These are phyloP conservation scores for Colletotrichum cordylinicola DNA, from an alignment of 2,329 filamentous ascomycete species.

Conservation along the genomic window DNA sequence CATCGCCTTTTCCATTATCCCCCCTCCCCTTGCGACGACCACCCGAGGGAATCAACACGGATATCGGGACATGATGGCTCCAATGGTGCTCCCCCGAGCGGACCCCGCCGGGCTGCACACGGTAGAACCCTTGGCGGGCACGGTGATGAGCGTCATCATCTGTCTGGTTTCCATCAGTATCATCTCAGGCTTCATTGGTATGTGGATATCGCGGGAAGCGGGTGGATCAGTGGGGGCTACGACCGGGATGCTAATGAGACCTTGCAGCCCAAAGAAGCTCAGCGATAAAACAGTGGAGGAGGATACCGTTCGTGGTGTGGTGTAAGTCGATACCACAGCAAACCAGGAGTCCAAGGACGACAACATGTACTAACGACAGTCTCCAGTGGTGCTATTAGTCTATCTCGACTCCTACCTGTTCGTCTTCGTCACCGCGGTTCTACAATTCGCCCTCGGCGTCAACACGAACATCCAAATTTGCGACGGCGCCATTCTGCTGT, in stretches of 20 bases:
- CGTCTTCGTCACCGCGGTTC: conserved; percentile 60
- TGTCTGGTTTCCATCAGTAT: conserved; percentile 38
- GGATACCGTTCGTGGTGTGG: conserved; percentile 48
- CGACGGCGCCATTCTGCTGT: conserved; percentile 64
- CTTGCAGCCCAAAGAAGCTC: conserved; percentile 40
- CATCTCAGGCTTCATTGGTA: conserved; percentile 42
- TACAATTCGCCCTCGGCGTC: conserved; percentile 63
- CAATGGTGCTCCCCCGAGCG: not conserved
- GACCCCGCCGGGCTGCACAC: conserved; percentile 3
- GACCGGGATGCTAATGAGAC: conserved; percentile 5
- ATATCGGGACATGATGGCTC: conserved; percentile 14
- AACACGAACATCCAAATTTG: conserved; percentile 57
- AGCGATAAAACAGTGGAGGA: conserved; percentile 43
- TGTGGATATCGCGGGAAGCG: conserved; percentile 12
- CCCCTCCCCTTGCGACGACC: not conserved
- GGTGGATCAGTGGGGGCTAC: not conserved
- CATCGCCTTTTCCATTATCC: not conserved
- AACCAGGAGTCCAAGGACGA: too few species aligned
- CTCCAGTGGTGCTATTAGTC: conserved; percentile 63
- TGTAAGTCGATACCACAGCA: conserved; percentile 34
- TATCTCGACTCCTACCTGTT: conserved; percentile 67
- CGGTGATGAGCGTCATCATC: conserved; percentile 39
- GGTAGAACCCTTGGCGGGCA: conserved; percentile 36
- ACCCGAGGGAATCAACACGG: not conserved
- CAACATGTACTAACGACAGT: not conserved